Base-by-base conservation (phyloP, 1,284 basidiomycete genomes). In the Farysia itapuensis region DNA sequence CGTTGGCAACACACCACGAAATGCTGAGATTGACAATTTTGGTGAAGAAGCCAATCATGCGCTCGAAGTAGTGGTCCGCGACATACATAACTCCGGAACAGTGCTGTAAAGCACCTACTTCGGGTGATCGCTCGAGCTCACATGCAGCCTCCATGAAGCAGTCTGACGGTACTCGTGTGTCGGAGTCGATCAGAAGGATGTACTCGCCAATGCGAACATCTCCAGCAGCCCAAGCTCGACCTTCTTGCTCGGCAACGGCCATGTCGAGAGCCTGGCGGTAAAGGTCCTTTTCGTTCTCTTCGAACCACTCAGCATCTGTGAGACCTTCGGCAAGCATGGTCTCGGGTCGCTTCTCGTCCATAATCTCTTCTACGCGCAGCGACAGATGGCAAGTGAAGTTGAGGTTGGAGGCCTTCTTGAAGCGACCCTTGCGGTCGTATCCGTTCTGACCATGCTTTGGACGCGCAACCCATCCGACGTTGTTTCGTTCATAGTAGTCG, bases 371-470 rank as follows among this genome's bases (percentile, higher is more conserved):
- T 66, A 88, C 81, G 52, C 83, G 82, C 31, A 90, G 78, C 14
- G 86, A 88, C 5, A 90, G 80, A 33, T 80, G 80, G 23, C 88
- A 82, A 2, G 82, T 88, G 74, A 88, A 90, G 77, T 92, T 92
- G 86, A 91, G 88, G 77, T 92, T 91, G 1, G 84, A 86, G 0
- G 88, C 88, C 78, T 91, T 91, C 81, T 91, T 90, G 81, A 90
- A 91, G 22, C 88, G 84, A 51, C 90, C 90, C n/a, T 87, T 86
- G 41, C 90, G 86, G 43, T 83, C 81, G 79, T 84, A 91, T 0
- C 87, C 88, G 67, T 83, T 83, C 15, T 75, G 64, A 66, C 84
- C 82, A 73, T 87, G 84, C 35, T 81, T 81, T 4, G 89, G 88
- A 37, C 89, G 84, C 18, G 89, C 85, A 46, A 90, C 86, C 83